Percentiles rank a stretch among this genome's conserved stretches.
Conservation (phyloP, 2,329 filamentous ascomycete species). For the Calonectria leucothoes region DNA sequence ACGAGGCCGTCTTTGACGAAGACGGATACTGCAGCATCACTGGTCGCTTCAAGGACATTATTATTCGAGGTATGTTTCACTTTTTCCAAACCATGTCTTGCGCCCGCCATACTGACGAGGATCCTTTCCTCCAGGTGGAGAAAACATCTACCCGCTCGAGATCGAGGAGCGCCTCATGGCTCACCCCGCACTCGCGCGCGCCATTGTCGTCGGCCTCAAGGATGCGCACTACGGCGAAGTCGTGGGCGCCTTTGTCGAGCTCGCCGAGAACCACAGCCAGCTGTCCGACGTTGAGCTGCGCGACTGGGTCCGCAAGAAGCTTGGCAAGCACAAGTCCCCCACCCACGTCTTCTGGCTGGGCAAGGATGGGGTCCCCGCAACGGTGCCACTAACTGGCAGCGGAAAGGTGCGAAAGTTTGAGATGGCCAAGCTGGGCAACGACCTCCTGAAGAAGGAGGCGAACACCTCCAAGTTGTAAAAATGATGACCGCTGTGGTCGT, state of each 20-base stretch:
- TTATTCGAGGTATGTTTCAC: slow-evolving; percentile 70
- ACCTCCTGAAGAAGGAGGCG: slow-evolving; percentile 62
- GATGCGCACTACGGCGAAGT: slow-evolving; percentile 80
- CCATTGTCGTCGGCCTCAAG: slow-evolving; percentile 77
- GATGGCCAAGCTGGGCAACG: slow-evolving; percentile 67
- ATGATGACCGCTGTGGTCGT: background rate
- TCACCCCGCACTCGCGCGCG: slow-evolving; percentile 71
- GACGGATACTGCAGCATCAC: slow-evolving; percentile 79
- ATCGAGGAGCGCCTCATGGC: slow-evolving; percentile 79
- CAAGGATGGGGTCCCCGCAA: slow-evolving; percentile 63
- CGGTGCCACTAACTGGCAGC: slow-evolving; percentile 75
- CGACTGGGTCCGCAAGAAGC: slow-evolving; percentile 70
- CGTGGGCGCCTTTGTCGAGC: slow-evolving; percentile 72
- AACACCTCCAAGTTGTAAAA: slow-evolving; percentile 61
- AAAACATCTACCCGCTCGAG: slow-evolving; percentile 80
- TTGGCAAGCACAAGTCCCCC: slow-evolving; percentile 77
- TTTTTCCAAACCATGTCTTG: slow-evolving; percentile 1
- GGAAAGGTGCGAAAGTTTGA: slow-evolving; percentile 78
- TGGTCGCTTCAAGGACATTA: slow-evolving; percentile 83
- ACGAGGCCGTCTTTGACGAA: slow-evolving; percentile 76
- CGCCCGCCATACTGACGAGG: slow-evolving; percentile 32
- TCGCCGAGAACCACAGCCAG: slow-evolving; percentile 47
- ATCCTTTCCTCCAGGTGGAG: slow-evolving; percentile 64
- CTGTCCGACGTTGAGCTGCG: slow-evolving; percentile 67
- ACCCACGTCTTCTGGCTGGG: slow-evolving; percentile 83